Evolutionary conservation across 1,284 basidiomycete genomes (phyloP).

Genomic region (Boletus subluridellus): DNA sequence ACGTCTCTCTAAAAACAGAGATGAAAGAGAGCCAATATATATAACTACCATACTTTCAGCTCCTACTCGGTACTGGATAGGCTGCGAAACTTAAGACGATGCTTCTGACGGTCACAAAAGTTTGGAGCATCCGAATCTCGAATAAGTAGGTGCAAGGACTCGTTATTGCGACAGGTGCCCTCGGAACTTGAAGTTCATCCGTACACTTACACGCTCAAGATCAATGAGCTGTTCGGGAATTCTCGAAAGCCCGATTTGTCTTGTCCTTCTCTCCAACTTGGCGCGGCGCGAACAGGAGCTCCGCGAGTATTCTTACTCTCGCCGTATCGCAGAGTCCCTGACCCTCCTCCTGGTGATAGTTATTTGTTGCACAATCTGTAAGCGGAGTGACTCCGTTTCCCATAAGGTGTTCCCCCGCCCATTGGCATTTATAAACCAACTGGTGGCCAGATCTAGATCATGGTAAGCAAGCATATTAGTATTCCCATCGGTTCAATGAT

Average conservation of each 20-base stretch:
- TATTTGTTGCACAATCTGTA: not conserved
- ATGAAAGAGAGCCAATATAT: not conserved
- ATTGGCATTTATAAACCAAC: constrained; percentile 3
- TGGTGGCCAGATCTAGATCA: not conserved
- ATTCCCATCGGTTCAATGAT: not conserved
- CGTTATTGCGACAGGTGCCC: not conserved
- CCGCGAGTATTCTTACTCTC: not conserved
- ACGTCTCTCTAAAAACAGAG: not conserved
- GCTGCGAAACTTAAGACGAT: not conserved
- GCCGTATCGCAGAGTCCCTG: not conserved
- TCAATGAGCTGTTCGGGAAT: not conserved
- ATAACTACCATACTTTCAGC: not conserved
- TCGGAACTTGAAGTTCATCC: not conserved
- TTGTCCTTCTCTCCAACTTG: not conserved
- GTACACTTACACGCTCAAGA: not conserved
- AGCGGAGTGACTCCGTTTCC: not conserved
- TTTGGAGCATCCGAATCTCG: not conserved
- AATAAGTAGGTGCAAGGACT: not conserved
- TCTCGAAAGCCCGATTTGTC: not conserved
- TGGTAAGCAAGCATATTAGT: not conserved
- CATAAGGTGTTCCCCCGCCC: not conserved
- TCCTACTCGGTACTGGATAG: not conserved
- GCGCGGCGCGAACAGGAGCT: not conserved
- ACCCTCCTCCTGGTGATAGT: not conserved
- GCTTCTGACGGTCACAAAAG: not conserved